These are phyloP conservation scores for Hypseocharis bilobata DNA, from an alignment of 441 rosid genomes.

Conservation along the genomic window DNA sequence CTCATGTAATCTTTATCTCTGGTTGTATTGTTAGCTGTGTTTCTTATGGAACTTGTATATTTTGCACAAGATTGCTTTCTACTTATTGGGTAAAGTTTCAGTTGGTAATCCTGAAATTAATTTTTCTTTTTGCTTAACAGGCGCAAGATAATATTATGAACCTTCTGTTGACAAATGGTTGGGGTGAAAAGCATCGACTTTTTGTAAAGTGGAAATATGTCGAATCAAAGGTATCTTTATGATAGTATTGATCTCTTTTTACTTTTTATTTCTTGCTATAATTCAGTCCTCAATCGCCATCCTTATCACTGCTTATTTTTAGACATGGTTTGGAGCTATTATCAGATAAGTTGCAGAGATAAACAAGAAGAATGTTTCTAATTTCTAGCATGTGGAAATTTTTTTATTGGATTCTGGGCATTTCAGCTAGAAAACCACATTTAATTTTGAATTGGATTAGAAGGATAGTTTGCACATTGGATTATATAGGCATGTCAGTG, in stretches of 20 bases:
- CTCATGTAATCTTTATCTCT: too few species aligned
- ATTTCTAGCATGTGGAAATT: neutral
- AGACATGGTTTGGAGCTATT: neutral
- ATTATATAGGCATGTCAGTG: too few species aligned
- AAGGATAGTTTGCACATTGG: too few species aligned
- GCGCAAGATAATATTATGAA: conserved; percentile 88
- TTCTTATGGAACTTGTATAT: too few species aligned
- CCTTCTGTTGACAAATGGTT: conserved; percentile 75
- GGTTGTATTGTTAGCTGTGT: too few species aligned
- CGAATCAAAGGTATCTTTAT: conserved; percentile 67
- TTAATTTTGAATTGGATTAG: too few species aligned
- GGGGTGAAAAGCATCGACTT: conserved; percentile 92
- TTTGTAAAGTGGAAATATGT: conserved; percentile 80
- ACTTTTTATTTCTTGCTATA: neutral
- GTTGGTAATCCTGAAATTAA: conserved; percentile 7
- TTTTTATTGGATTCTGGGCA: too few species aligned
- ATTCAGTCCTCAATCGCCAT: neutral
- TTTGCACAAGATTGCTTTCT: neutral
- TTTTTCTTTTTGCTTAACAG: conserved; percentile 30
- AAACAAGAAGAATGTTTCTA: neutral
- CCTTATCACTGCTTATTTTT: neutral
- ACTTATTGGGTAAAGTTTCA: too few species aligned
- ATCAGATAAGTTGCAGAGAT: neutral
- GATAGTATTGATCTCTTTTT: conserved; percentile 5
- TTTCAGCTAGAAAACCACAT: too few species aligned